Evolutionary conservation across 2,329 filamentous ascomycete species (phyloP).

Genomic region (Aspergillus neotritici): DNA sequence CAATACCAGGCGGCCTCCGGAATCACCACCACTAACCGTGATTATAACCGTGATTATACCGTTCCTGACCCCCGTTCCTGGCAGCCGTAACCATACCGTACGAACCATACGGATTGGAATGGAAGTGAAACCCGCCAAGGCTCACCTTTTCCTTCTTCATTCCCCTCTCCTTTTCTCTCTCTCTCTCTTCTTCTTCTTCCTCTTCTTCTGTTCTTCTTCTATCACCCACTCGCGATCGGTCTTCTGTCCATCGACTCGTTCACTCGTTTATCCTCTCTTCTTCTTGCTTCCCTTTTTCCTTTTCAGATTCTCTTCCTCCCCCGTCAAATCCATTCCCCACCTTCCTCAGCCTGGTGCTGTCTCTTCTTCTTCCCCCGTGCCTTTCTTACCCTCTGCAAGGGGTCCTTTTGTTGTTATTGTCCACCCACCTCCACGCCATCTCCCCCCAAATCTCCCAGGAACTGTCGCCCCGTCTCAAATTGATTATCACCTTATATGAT

Average conservation of each 20-base stretch:
- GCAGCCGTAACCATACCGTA: too few relatives aligned
- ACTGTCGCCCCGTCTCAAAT: neutral
- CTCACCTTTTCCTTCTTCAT: conserved; percentile 2
- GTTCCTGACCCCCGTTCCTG: too few relatives aligned
- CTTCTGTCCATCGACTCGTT: conserved; percentile 13
- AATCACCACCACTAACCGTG: too few relatives aligned
- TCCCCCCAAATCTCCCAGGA: conserved; percentile 14
- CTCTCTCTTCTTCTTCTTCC: conserved; percentile 7
- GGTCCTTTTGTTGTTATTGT: conserved; percentile 12
- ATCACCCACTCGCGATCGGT: conserved; percentile 7
- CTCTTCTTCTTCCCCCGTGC: conserved; percentile 13
- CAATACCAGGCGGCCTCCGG: too few relatives aligned
- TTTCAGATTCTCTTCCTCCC: conserved; percentile 10
- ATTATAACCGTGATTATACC: too few relatives aligned
- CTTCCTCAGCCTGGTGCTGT: conserved; percentile 25
- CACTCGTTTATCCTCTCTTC: conserved; percentile 17
- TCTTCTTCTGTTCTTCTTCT: conserved; percentile 10
- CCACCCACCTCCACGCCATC: conserved; percentile 8
- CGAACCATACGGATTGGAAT: neutral
- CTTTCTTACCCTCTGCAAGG: conserved; percentile 12
- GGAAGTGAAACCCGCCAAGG: conserved; percentile 6
- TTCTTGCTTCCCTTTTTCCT: conserved; percentile 11
- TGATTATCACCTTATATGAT: too few relatives aligned
- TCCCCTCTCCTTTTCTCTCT: conserved; percentile 2
- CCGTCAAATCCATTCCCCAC: conserved; percentile 6